Percentiles rank a stretch among this genome's conserved stretches.
Conservation (phyloP, 106 monocot genomes). For the Dioscorea dumetorum region DNA sequence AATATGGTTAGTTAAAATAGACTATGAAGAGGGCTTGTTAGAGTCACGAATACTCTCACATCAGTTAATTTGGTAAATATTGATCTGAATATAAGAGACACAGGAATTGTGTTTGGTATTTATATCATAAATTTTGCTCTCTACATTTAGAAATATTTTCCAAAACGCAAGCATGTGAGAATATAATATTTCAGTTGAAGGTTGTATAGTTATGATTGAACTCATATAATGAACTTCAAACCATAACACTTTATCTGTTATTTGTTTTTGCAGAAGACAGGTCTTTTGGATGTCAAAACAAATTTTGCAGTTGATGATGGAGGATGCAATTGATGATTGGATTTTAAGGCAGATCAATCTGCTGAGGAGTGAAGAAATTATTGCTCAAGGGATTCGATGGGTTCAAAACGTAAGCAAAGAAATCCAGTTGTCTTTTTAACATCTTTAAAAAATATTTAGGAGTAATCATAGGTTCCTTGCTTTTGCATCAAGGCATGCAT, state of each 20-base stretch:
- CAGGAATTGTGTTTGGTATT: too few species aligned
- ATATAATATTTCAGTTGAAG: too few species aligned
- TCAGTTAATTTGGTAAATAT: too few species aligned
- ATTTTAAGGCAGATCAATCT: conserved; percentile 77
- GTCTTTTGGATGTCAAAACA: conserved; percentile 99
- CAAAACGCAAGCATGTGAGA: too few species aligned
- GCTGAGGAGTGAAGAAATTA: conserved; percentile 70
- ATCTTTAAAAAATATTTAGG: neutral
- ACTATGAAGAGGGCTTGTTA: too few species aligned
- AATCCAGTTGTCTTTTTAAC: neutral
- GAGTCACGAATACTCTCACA: too few species aligned
- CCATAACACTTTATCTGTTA: neutral
- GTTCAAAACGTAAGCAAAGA: conserved; percentile 74
- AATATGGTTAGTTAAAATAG: too few species aligned
- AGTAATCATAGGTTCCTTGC: neutral
- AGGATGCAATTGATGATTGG: conserved; percentile 99
- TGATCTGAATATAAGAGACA: too few species aligned
- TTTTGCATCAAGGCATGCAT: neutral
- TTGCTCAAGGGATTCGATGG: conserved; percentile 86
- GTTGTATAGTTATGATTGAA: too few species aligned
- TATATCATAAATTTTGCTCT: too few species aligned
- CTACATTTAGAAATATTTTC: too few species aligned
- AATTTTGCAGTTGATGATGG: conserved; percentile 96
- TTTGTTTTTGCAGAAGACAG: conserved; percentile 58
- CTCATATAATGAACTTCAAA: too few species aligned